A percentile compares a stretch with the other conserved stretches of the same genome.
These are phyloP conservation scores for Capsicum pubescens DNA, from an alignment of 257 asterid genomes.

Conservation along the genomic window DNA sequence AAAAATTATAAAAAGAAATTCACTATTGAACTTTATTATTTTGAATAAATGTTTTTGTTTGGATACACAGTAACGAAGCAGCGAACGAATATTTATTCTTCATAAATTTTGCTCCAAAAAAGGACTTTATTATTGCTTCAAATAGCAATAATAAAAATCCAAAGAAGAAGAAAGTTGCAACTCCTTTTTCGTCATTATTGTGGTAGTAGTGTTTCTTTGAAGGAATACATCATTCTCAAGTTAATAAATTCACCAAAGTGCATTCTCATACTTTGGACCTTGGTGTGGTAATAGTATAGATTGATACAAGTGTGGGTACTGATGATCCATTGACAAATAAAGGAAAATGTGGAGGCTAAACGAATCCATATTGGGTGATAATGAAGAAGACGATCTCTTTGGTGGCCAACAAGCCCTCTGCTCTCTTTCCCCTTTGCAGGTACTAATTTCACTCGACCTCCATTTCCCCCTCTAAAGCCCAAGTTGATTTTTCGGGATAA, in stretches of 20 bases:
- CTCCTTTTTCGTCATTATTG: too few species aligned
- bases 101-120: too few species aligned
- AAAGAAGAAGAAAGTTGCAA: too few species aligned
- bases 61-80: too few species aligned
- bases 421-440: conserved; percentile 82
- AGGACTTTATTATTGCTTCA: too few species aligned
- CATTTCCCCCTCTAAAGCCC: background rate
- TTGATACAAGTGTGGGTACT: background rate
- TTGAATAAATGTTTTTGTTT: too few species aligned
- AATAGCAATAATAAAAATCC: too few species aligned
- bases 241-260: background rate
- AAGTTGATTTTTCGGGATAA: conserved; percentile 20
- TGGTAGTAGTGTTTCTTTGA: too few species aligned
- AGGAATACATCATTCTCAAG: too few species aligned
- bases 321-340: background rate
- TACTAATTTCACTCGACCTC: conserved; percentile 26
- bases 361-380: conserved; percentile 47
- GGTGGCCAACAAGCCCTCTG: conserved; percentile 76
- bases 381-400: conserved; percentile 66
- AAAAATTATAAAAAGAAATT: too few species aligned
- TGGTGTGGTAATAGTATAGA: background rate
- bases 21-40: too few species aligned
- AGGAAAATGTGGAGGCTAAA: conserved; percentile 65
- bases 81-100: too few species aligned
- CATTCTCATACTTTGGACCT: background rate